Conservation (phyloP, 148 eudicot genomes). For the Chenopodium album region DNA sequence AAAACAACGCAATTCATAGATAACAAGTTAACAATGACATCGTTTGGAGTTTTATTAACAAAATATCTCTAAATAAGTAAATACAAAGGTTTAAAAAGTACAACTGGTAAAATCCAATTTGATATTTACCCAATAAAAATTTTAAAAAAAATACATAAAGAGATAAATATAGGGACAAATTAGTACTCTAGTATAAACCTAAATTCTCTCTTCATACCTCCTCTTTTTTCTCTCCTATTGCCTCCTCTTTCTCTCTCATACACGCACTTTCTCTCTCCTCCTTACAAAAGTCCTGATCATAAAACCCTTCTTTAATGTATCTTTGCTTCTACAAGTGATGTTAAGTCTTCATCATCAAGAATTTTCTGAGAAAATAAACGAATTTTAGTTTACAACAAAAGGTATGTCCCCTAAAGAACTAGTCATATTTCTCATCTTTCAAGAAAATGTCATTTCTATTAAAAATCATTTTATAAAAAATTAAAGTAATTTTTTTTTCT, state of each 20-base stretch:
- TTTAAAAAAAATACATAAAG: no score
- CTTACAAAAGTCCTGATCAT: conserved; percentile 18
- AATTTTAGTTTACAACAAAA: neutral
- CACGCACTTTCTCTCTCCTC: neutral
- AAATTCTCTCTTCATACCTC: neutral
- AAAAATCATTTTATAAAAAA: no score
- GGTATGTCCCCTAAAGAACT: conserved; percentile 15
- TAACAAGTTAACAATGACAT: no score
- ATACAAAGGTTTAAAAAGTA: no score
- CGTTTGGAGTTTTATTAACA: no score
- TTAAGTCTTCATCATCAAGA: neutral
- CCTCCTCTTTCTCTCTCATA: neutral
- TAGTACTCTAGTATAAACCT: neutral
- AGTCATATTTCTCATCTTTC: conserved; percentile 18
- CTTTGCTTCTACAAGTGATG: neutral
- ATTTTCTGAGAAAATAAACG: neutral
- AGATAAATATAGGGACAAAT: conserved; percentile 18
- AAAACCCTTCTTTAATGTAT: conserved; percentile 17
- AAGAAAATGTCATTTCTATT: neutral
- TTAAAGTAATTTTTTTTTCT: neutral
- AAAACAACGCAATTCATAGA: no score
- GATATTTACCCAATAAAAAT: no score
- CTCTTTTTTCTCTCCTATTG: neutral
- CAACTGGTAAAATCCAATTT: no score
- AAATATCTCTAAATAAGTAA: no score